Evolutionary conservation across 1,284 basidiomycete genomes (phyloP), one percentile per base, ranked within the genome.

Genomic region (Tetrapyrgos nigripes): DNA sequence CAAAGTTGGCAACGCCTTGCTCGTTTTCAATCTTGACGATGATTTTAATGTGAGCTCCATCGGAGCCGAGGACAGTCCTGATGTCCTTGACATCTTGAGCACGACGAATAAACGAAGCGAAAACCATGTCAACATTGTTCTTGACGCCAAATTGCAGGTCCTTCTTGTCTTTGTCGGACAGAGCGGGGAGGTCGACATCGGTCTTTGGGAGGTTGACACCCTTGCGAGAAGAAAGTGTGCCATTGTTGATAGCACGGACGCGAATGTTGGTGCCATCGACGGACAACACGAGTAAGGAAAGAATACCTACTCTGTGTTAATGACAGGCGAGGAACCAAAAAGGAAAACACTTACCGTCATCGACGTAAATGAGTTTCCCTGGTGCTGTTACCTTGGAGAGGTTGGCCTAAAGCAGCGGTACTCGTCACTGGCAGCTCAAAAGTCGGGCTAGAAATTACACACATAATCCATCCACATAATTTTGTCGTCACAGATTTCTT

Each of bases 131-230:
- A 66, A 99, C 95, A 63, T 91, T 89, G 77, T 99, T 98, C 83
- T 91, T 92, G 74, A 98, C 97, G 78, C 97, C 97, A 66, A 99
- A 99, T 64, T 84, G 77, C 59, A 99, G 80, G 76, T 99, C 97
- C 64, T 89, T 86, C 83, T 96, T 97, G 84, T 99, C 97, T 86
- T 99, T 99, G 60, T 96, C 94, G 59, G 96, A 98, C 55, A 99
- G 89, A 55, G 97, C 94, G 57, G 97, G 97, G 54, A 99, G 89
- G 79, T 99, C 97, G 71, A 99, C 97, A 27, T 92, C 87, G 65
- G 97, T 98, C 79, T 98, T 97, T 70, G 97, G 97, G 60, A 99
- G 88, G 81, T 99, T 99, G 80, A 99, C 97, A 77, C 97, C 97
- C 84, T 99, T 99, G 77, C 95, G 93, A 61, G 96, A 98, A 53